Evolutionary conservation across 148 eudicot species (phyloP), one percentile per base, ranked within the genome.

Genomic region (Vaccinium corymbosum): DNA sequence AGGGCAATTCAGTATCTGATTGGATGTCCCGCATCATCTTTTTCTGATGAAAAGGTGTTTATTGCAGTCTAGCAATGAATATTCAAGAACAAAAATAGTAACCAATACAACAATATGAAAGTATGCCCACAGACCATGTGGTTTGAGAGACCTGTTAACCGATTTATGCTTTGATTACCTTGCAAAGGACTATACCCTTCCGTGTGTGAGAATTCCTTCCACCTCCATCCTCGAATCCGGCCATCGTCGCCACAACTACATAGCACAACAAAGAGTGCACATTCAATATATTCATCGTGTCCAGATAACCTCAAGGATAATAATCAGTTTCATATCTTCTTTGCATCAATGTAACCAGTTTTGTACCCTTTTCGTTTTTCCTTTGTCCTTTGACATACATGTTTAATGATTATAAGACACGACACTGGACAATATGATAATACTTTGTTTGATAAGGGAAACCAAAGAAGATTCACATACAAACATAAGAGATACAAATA

Each of bases 171-270:
- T 2, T 1, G n/a, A 83, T 57, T 85, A 93, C 96, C 94, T 90
- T 83, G 89, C 51, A 80, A 74, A 76, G 66, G 86, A 70, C 83
- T 76, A 80, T 88, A 78, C 51, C 53, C 86, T 83, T 91, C 91
- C 16, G 90, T 72, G 20, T 81, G 85, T 72, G 86, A 85, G 59
- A 95, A 85, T 64, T 95, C 95, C 85, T 91, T 90, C 98, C 98
- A 97, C 81, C 89, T 94, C 99, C 99, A 97, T 68, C 99, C 99
- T 66, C 89, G 89, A 87, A 95, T 89, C 82, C 90, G 91, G 42
- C 99, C 99, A 94, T 97, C 99, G 85, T 97, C 99, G 70, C 99
- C 99, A 84, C 99, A 97, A 79, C 99, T 97, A 87, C 84, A 91
- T 53, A 49, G 87, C 38, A 79, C 6, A 76, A 17, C 61, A 81